These are phyloP conservation scores for Sesbania bispinosa DNA, from an alignment of 306 rosid species.

Conservation along the genomic window DNA sequence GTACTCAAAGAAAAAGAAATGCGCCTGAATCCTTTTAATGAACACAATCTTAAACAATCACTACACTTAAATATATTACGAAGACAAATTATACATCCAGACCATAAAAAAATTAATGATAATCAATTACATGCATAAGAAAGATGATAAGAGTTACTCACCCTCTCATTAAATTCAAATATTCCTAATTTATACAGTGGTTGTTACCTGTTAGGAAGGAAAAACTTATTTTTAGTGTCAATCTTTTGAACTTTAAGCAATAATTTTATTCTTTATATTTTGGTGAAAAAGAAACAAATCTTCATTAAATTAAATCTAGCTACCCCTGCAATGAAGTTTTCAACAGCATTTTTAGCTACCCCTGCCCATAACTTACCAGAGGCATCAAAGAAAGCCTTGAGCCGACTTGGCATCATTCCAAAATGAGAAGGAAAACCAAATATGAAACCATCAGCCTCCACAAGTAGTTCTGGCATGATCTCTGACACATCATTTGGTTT, in stretches of 20 bases:
- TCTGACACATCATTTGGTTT: conserved; percentile 67
- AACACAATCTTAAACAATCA: no score
- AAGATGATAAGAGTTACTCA: conserved; percentile 34
- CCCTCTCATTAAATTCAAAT: conserved; percentile 63
- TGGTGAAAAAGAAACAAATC: background rate
- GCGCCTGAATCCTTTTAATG: no score
- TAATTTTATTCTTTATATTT: background rate
- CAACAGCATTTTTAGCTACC: conserved; percentile 71
- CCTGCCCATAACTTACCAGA: conserved; percentile 62
- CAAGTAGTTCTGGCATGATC: conserved; percentile 79
- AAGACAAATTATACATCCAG: no score
- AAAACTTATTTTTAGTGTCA: conserved; percentile 22
- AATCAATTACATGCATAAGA: background rate
- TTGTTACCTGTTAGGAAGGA: conserved; percentile 48
- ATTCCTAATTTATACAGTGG: conserved; percentile 55
- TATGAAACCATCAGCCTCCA: conserved; percentile 80
- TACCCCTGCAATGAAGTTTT: conserved; percentile 76
- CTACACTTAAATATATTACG: no score
- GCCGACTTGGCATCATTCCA: conserved; percentile 91
- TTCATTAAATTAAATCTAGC: background rate
- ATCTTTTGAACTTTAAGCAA: background rate
- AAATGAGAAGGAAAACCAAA: conserved; percentile 96
- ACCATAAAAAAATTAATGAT: no score
- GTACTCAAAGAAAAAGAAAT: no score
- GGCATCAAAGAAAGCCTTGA: conserved; percentile 83